Conservation (phyloP, 164 flowering plant species). For the Vitis rupestris region DNA sequence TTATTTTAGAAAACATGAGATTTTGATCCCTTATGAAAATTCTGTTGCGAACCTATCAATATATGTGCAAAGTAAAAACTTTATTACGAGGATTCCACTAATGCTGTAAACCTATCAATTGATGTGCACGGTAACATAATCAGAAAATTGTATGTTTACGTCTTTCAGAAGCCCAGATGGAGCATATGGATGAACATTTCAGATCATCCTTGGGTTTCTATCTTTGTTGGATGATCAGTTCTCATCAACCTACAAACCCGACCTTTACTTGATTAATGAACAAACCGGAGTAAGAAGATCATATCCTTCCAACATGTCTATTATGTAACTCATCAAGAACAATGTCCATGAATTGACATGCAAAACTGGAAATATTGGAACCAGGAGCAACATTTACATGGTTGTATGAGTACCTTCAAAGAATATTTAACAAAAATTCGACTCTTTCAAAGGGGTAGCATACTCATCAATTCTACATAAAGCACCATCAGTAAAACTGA, state of each 20-base stretch:
- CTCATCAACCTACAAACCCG: not conserved
- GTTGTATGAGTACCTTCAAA: not conserved
- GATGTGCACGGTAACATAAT: not conserved
- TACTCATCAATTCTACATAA: not conserved
- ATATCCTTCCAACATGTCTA: not conserved
- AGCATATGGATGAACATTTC: not conserved
- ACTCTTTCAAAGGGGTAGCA: not conserved
- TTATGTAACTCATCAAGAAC: not conserved
- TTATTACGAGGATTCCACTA: no score
- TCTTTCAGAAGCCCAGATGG: not conserved
- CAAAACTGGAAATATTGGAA: not conserved
- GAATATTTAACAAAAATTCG: not conserved
- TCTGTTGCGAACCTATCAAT: no score
- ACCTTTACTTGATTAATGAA: not conserved
- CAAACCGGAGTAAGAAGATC: not conserved
- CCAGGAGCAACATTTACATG: not conserved
- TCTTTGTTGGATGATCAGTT: not conserved
- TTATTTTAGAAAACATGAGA: no score
- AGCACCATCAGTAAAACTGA: not conserved
- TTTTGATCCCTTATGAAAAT: no score
- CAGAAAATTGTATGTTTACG: not conserved
- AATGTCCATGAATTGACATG: not conserved
- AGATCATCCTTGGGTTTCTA: not conserved
- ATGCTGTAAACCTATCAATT: not conserved
- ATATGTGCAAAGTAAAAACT: no score